Conservation (phyloP, 768 basidiomycete genomes). For the Hemileccinum rubropunctum region DNA sequence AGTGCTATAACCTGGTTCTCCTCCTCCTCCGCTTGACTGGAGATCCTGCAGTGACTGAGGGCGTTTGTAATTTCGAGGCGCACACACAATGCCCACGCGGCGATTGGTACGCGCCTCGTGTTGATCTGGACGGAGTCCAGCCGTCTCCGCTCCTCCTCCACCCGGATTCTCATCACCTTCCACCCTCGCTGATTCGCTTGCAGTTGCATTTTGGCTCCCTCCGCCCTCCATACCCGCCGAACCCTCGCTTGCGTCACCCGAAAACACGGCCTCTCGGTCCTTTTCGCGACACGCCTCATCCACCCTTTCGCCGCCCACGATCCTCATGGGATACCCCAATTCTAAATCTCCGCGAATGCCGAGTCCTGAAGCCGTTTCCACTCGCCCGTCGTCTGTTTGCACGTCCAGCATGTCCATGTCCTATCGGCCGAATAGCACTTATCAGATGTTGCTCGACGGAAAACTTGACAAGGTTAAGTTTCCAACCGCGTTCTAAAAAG, state of each 20-base stretch:
- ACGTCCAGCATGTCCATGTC: not conserved
- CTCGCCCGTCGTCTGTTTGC: not conserved
- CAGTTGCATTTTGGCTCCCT: not conserved
- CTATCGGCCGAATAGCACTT: constrained; percentile 9
- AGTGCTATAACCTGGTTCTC: constrained; percentile 5
- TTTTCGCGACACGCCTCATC: constrained; percentile 22
- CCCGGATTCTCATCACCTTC: constrained; percentile 1
- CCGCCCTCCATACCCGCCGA: constrained; percentile 9
- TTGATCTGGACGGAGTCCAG: constrained; percentile 18
- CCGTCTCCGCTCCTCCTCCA: constrained; percentile 22
- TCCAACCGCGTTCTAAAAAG: constrained; percentile 2
- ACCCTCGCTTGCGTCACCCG: constrained; percentile 18
- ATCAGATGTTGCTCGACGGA: constrained; percentile 1
- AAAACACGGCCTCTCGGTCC: constrained; percentile 17
- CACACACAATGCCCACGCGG: constrained; percentile 44
- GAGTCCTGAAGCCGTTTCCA: constrained; percentile 5
- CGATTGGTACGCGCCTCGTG: constrained; percentile 37
- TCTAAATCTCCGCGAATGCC: constrained; percentile 22
- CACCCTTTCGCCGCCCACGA: constrained; percentile 21
- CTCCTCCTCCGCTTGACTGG: constrained; percentile 15
- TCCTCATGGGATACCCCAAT: constrained; percentile 23
- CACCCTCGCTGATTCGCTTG: constrained; percentile 6
- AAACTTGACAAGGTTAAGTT: not conserved
- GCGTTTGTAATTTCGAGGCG: constrained; percentile 35
- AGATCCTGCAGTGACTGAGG: constrained; percentile 30